Percentiles rank a stretch among this genome's conserved stretches.
phyloP scores from a whole-genome alignment of 192 early-diverging fungal genomes.

The Mortierella claussenii region DNA sequence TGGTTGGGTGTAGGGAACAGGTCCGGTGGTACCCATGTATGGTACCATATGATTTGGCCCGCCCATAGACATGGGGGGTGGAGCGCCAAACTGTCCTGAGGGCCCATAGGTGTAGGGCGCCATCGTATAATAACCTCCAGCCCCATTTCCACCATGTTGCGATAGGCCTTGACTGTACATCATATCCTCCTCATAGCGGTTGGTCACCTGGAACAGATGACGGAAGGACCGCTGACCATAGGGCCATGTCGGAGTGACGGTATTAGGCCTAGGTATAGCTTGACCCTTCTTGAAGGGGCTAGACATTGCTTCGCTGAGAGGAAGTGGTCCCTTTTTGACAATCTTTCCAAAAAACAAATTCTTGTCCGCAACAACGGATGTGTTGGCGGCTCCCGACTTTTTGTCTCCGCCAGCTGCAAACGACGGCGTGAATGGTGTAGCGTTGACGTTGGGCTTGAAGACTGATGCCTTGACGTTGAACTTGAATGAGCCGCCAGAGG shows the following conservation, averaged over 20 bases:
- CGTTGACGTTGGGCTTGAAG: slow-evolving; percentile 81
- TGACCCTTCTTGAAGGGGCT: slow-evolving; percentile 61
- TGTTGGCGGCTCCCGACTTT: slow-evolving; percentile 14
- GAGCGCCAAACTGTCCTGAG: slow-evolving; percentile 51
- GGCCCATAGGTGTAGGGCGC: slow-evolving; percentile 40
- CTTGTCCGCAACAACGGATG: slow-evolving; percentile 3
- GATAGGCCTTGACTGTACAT: slow-evolving; percentile 53
- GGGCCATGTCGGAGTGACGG: slow-evolving; percentile 64
- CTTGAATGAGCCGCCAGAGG: slow-evolving; percentile 58
- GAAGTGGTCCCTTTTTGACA: slow-evolving; percentile 40
- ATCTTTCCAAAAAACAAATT: slow-evolving; percentile 34
- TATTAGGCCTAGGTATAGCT: slow-evolving; percentile 31
- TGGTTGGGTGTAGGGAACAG: slow-evolving; percentile 39
- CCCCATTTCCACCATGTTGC: slow-evolving; percentile 53
- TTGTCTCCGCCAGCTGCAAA: slow-evolving; percentile 45
- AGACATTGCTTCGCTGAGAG: slow-evolving; percentile 53
- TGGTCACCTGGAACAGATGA: slow-evolving; percentile 60
- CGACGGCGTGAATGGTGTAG: slow-evolving; percentile 77
- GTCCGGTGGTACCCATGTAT: slow-evolving; percentile 19
- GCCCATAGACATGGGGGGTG: slow-evolving; percentile 62
- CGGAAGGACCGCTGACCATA: slow-evolving; percentile 63
- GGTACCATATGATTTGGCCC: slow-evolving; percentile 53
- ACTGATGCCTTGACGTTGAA: slow-evolving; percentile 79
- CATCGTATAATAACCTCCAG: slow-evolving; percentile 55
- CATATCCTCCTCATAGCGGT: slow-evolving; percentile 61